phyloP scores from a whole-genome alignment of 441 rosid genomes.

The Gossypium trilobum region DNA sequence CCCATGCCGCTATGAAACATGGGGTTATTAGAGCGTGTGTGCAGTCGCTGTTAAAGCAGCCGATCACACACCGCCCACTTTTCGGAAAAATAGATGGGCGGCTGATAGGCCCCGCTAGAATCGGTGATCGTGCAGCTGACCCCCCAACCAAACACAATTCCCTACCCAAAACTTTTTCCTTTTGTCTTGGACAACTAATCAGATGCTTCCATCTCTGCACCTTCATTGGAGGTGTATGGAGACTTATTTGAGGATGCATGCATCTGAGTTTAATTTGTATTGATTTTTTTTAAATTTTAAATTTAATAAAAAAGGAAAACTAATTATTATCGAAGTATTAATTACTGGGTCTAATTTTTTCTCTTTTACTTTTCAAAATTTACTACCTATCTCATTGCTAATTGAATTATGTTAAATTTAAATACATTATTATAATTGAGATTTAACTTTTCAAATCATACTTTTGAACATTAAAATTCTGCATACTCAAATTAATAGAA shows the following conservation, averaged over 20 bases:
- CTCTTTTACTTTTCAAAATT: too few relatives aligned
- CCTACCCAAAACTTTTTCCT: not conserved
- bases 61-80: slow-evolving; percentile 36
- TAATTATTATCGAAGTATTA: too few relatives aligned
- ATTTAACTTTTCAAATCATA: too few relatives aligned
- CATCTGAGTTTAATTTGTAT: not conserved
- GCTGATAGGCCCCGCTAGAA: slow-evolving; percentile 28
- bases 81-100: slow-evolving; percentile 21
- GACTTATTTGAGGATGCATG: not conserved
- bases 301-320: not conserved
- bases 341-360: too few relatives aligned
- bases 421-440: too few relatives aligned
- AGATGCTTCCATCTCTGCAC: not conserved
- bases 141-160: not conserved
- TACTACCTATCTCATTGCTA: too few relatives aligned
- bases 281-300: not conserved
- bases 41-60: not conserved
- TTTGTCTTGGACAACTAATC: not conserved
- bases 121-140: slow-evolving; percentile 19
- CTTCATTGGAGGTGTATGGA: not conserved
- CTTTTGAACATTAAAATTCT: too few relatives aligned
- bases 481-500: too few relatives aligned
- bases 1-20: not conserved
- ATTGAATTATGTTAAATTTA: too few relatives aligned
- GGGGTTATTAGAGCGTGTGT: slow-evolving; percentile 1